Evolutionary conservation across 371 early-diverging fungal genomes (phyloP), one percentile per base, ranked within the genome.

Genomic region (Dichotomocladium elegans): DNA sequence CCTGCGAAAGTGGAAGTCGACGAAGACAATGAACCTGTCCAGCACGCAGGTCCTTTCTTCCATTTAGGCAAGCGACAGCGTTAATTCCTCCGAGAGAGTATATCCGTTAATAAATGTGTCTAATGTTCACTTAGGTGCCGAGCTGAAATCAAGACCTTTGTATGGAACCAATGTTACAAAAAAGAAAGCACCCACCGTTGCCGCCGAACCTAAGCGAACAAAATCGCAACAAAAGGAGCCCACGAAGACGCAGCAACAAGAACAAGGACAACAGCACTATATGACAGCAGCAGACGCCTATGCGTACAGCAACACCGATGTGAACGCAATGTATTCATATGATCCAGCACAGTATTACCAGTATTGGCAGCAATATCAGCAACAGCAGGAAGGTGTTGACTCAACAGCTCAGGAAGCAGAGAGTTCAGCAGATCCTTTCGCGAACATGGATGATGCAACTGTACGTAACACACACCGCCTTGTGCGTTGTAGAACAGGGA

Each of bases 291-390:
- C 58, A 3, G 64, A 65, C 37, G 63, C 61, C 17, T 66, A 70
- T 42, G 68, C 64, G 5, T 57, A 59, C n/a, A 22, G 26, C 14
- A 41, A 47, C 10, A 53, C 69, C 29, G 74, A 76, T 40, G 67
- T 70, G 3, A 79, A 80, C 40, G 66, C 69, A 43, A 77, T 77
- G 65, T 76, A 80, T 41, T 59, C 73, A 7, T 66, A 62, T 37
- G 80, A 79, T 47, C 70, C 75, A 15, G 61, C 68, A n/a, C 61
- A 73, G 0, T 78, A 80, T 52, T 65, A 75, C 14, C 70, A 71
- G 29, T 72, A 74, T n/a, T 72, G 61, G 14, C 66, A 67, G 5
- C 57, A 72, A n/a, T 62, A 76, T 9, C 50, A 64, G 40, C 60
- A 72, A 41, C 48, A 58, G 37, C 60, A 74, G 17, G 55, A 65